Conservation (phyloP, 225 moss, liverwort and hornwort species). For the Neckera pumila region DNA sequence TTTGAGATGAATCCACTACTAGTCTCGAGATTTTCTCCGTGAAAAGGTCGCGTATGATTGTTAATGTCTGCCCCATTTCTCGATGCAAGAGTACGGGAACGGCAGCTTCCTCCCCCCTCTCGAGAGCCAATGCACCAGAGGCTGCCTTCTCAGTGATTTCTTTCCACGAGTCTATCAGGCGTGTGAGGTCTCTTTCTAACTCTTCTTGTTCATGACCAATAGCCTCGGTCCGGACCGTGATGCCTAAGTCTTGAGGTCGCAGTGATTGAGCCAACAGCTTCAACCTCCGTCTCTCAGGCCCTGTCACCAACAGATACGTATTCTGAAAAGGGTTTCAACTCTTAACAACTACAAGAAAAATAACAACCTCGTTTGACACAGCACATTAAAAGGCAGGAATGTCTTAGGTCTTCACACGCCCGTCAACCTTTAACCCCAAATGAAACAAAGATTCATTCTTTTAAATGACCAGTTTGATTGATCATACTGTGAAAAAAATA, state of each 20-base stretch:
- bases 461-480: background rate
- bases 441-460: background rate
- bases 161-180: constrained; percentile 77
- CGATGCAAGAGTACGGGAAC: constrained; percentile 83
- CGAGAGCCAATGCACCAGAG: constrained; percentile 55
- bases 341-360: background rate
- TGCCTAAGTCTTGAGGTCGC: constrained; percentile 63
- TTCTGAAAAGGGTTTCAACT: background rate
- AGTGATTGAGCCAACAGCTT: constrained; percentile 63
- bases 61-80: constrained; percentile 95
- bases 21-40: constrained; percentile 79
- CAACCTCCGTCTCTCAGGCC: constrained; percentile 88
- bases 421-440: background rate
- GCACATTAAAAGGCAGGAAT: background rate
- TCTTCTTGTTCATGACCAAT: constrained; percentile 72
- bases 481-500: background rate
- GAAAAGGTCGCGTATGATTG: constrained; percentile 86
- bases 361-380: background rate
- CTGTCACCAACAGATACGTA: constrained; percentile 24
- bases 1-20: constrained; percentile 90
- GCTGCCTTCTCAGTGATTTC: constrained; percentile 74
- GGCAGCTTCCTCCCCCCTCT: constrained; percentile 67
- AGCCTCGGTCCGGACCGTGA: constrained; percentile 86
- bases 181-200: constrained; percentile 73
- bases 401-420: background rate